Evolutionary conservation across 1,284 basidiomycete genomes (phyloP), one percentile per base, ranked within the genome.

Genomic region (Pascua guehoae): DNA sequence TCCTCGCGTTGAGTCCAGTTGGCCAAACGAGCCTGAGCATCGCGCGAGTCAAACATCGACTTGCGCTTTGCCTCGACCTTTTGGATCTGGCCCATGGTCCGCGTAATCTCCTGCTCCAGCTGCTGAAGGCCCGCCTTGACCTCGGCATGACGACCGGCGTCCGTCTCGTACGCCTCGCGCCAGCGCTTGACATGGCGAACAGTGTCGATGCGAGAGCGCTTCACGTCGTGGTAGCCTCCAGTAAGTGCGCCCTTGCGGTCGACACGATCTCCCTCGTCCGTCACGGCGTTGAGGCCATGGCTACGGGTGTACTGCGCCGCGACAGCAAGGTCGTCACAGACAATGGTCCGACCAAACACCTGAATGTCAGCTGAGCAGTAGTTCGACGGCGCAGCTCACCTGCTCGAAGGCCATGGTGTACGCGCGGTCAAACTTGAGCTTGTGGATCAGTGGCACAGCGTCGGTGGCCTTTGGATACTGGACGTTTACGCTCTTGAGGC

Each of bases 301-400:
- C 87, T 89, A 70, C 95, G 89, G 49, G 95, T 92, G 75, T 98
- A 98, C 8, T 91, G 89, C 5, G 92, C 89, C 9, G 93, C 95
- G 65, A 94, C 88, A 11, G 88, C 87, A 56, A 99, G 84, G 70
- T 95, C 91, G 39, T 88, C 84, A 72, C 95, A 98, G 41, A 99
- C 89, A 74, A 95, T 92, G 0, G 93, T 98, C 75, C 92, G 92
- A 39, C 93, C 93, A 68, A 99, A 99, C n/a, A 98, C 92, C 69
- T 77, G 59, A 7, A 32, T 32, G 24, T 32, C 24, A 32, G 24
- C 24, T n/a, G 24, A 32, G 24, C 24, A 32, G 7, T 32, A 32
- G 4, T 32, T 32, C 24, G 24, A 32, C n/a, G 24, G 24, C 7
- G 24, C 24, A 32, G 24, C 24, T 32, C 24, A 32, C 24, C 73